phyloP scores from a whole-genome alignment of 768 basidiomycete genomes.

The Hericium erinaceus region DNA sequence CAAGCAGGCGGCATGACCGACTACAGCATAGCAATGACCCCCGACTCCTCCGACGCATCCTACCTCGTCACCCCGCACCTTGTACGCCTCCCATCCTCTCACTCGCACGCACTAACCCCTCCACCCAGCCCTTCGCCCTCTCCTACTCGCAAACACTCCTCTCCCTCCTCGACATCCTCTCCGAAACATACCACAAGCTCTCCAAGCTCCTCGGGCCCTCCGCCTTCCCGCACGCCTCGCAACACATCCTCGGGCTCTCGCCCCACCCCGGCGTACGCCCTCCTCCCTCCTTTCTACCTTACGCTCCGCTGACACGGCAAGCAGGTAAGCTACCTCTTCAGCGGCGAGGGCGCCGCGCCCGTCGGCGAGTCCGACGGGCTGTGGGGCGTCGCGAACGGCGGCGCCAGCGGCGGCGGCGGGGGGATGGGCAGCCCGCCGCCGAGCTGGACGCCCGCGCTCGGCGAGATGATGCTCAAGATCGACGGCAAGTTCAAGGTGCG shows the following conservation, averaged over 20 bases:
- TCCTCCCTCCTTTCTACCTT: neutral
- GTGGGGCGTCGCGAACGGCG: slow-evolving; percentile 54
- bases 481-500: slow-evolving; percentile 77
- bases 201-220: slow-evolving; percentile 76
- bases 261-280: slow-evolving; percentile 72
- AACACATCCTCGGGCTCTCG: slow-evolving; percentile 68
- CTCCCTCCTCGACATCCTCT: slow-evolving; percentile 81
- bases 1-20: slow-evolving; percentile 39
- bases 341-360: slow-evolving; percentile 30
- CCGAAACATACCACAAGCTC: slow-evolving; percentile 85
- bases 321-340: slow-evolving; percentile 44
- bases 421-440: slow-evolving; percentile 41
- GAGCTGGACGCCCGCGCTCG: slow-evolving; percentile 53
- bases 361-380: slow-evolving; percentile 44
- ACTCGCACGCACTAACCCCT: neutral
- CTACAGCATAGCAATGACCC: slow-evolving; percentile 44
- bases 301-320: neutral
- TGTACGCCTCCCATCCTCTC: slow-evolving; percentile 32
- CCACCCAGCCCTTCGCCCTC: slow-evolving; percentile 67
- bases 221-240: slow-evolving; percentile 56
- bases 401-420: slow-evolving; percentile 21
- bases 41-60: slow-evolving; percentile 54
- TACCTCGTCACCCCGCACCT: slow-evolving; percentile 69
- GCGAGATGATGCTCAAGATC: slow-evolving; percentile 70
- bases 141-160: slow-evolving; percentile 88